These are phyloP conservation scores for Candida pseudofarinosa DNA, from an alignment of 805 yeast species.

Conservation along the genomic window DNA sequence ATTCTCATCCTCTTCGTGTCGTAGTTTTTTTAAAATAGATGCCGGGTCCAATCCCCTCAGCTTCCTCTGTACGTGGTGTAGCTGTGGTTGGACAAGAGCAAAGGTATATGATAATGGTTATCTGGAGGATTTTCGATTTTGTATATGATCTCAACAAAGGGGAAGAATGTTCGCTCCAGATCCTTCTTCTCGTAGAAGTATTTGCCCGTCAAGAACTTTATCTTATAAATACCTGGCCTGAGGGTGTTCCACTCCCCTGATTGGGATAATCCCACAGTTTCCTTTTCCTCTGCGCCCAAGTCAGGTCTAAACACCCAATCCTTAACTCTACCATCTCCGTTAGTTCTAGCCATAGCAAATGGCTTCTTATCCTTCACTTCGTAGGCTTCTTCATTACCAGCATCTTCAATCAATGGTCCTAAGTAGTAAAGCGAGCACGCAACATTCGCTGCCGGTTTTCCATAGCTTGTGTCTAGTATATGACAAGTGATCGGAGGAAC, in stretches of 20 bases:
- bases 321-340: constrained; percentile 75
- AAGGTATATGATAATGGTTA: constrained; percentile 85
- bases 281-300: constrained; percentile 9
- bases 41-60: too few species aligned
- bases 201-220: constrained; percentile 70
- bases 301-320: constrained; percentile 56
- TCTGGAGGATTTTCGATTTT: constrained; percentile 64
- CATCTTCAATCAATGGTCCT: constrained; percentile 18
- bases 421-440: constrained; percentile 54
- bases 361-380: constrained; percentile 29
- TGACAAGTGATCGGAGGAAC: constrained; percentile 80
- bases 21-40: too few species aligned
- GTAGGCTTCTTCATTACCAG: constrained; percentile 23
- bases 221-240: constrained; percentile 65
- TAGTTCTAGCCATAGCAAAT: constrained; percentile 68
- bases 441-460: constrained; percentile 80
- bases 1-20: too few species aligned
- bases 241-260: constrained; percentile 40
- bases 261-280: constrained; percentile 25
- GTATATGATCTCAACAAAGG: constrained; percentile 79
- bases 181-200: constrained; percentile 44
- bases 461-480: constrained; percentile 76
- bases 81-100: constrained; percentile 78
- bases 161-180: constrained; percentile 65
- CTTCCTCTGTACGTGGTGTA: constrained; percentile 91